Base-by-base conservation (phyloP, 2,329 filamentous ascomycete species). In the Arthrocladium fulminans region DNA sequence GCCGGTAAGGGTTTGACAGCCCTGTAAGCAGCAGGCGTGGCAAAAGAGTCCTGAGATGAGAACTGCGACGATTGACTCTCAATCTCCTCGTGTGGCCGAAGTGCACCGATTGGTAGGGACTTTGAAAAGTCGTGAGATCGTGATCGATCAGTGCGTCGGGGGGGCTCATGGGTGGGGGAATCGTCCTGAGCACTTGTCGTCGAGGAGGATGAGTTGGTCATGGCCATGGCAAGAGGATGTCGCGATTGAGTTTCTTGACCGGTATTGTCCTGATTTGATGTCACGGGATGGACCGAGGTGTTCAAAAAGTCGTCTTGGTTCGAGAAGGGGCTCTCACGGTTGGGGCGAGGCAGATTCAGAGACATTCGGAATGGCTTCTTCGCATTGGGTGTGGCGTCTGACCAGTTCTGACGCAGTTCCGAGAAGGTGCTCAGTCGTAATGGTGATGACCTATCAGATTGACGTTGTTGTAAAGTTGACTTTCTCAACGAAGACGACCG, bases 391-490 rank as follows among this genome's bases (percentile, higher is more conserved):
- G 80, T 72, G 3, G 76, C 69, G 24, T 57, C 55, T 2, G 51
- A 46, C 51, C 52, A 55, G 9, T 50, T 51, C 24, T 74, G 71
- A 48, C 86, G 82, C 24, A 48, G 55, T 15, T 54, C 60, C 51
- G 52, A 66, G 59, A 51, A 60, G 59, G 51, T 57, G 48, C 48
- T 58, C 62, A 48, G 66, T 53, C 52, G 66, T 60, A 50, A 63
- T 56, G 58, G 81, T 47, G 73, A 86, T 9, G 74, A 76, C 48
- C 83, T 78, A 32, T 85, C 83, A 35, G 79, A 77, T 53, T 85
- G 78, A 34, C 90, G 83, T 65, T 95, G 89, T 61, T 94, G 88
- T 20, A 95, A 67, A 0, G 90, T 95, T 2, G 88, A 94, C 63
- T 84, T 89, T 51, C 90, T 78, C 42, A 96, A 70, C 15, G 88